These are phyloP conservation scores for Clavariopsis aquatica DNA, from an alignment of 495 filamentous ascomycete species.

Conservation along the genomic window DNA sequence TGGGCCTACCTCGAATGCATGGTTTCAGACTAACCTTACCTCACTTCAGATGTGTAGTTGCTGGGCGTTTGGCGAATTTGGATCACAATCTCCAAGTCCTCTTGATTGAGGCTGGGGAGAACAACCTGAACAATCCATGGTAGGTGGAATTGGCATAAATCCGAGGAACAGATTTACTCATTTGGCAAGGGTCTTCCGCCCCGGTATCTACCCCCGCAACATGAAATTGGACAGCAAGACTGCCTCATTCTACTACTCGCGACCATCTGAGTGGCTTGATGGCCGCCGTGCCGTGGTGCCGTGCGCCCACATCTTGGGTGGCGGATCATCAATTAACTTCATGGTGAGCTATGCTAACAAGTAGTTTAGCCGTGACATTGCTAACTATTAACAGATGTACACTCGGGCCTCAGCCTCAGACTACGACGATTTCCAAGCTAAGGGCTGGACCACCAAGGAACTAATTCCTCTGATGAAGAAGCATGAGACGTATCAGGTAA, in stretches of 20 bases:
- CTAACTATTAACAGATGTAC: slow-evolving; percentile 63
- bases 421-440: slow-evolving; percentile 81
- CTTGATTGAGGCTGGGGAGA: slow-evolving; percentile 77
- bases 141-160: slow-evolving; percentile 7
- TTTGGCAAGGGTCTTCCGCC: slow-evolving; percentile 59
- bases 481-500: slow-evolving; percentile 74
- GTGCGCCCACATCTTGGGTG: slow-evolving; percentile 75
- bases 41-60: slow-evolving; percentile 59
- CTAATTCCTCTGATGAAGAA: slow-evolving; percentile 77
- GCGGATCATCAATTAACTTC: slow-evolving; percentile 80
- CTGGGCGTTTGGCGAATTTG: slow-evolving; percentile 74
- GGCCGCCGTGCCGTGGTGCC: slow-evolving; percentile 76
- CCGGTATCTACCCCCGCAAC: slow-evolving; percentile 75
- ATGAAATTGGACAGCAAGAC: slow-evolving; percentile 86
- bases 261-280: slow-evolving; percentile 70
- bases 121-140: slow-evolving; percentile 82
- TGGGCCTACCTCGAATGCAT: neutral
- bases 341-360: slow-evolving; percentile 54
- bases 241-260: slow-evolving; percentile 80
- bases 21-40: neutral
- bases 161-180: neutral
- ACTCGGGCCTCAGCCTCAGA: slow-evolving; percentile 78
- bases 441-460: slow-evolving; percentile 79
- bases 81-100: slow-evolving; percentile 80
- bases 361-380: too few species aligned